Evolutionary conservation across 2,329 filamentous ascomycete species (phyloP).

Genomic region (Penicillium verrucosum): DNA sequence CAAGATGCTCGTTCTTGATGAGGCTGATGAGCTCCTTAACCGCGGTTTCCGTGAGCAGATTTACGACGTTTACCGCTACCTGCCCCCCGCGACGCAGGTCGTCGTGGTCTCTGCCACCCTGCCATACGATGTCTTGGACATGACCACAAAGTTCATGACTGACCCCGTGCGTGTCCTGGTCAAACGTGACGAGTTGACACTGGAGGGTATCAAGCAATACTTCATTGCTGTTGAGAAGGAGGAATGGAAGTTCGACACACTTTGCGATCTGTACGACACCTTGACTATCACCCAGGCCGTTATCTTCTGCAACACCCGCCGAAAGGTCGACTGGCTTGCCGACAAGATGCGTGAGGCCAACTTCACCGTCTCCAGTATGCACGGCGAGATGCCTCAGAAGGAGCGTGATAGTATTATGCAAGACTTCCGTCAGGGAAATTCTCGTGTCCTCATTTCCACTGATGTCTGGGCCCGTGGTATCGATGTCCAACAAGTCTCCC

Average conservation of each 20-base stretch:
- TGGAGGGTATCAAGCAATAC: constrained; percentile 99
- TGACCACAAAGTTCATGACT: constrained; percentile 99
- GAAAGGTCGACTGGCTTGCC: constrained; percentile 99
- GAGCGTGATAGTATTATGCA: constrained; percentile 99
- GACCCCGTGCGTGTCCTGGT: constrained; percentile 98
- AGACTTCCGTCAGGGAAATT: constrained; percentile 98
- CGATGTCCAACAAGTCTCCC: constrained; percentile 98
- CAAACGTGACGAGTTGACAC: constrained; percentile 99
- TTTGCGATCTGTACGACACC: constrained; percentile 98
- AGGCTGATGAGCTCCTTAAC: constrained; percentile 97
- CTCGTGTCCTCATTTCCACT: constrained; percentile 96
- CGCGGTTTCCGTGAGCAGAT: constrained; percentile 99
- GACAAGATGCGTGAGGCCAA: constrained; percentile 98
- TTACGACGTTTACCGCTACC: constrained; percentile 99
- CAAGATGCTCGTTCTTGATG: constrained; percentile 99
- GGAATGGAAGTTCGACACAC: constrained; percentile 99
- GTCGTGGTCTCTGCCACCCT: constrained; percentile 97
- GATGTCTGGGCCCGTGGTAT: constrained; percentile 98
- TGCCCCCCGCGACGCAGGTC: constrained; percentile 96
- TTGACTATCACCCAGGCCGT: constrained; percentile 99
- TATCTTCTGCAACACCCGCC: constrained; percentile 99
- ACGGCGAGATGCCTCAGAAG: constrained; percentile 97
- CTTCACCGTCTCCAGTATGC: constrained; percentile 99
- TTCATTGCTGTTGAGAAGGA: constrained; percentile 99
- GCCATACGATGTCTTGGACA: constrained; percentile 97